Conservation (phyloP, 2,329 filamentous ascomycete genomes). For the Trichoderma sp. region DNA sequence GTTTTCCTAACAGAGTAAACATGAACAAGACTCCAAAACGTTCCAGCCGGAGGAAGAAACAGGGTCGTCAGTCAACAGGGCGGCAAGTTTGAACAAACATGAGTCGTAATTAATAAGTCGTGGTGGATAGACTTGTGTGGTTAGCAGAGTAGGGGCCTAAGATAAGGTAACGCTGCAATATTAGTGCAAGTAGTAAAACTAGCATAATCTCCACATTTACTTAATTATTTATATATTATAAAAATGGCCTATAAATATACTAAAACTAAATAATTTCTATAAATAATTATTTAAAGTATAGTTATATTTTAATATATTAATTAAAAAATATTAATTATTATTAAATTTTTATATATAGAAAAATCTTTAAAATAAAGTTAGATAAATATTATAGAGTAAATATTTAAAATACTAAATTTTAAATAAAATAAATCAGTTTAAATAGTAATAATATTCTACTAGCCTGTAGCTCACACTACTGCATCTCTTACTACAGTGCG, state of each 20-base stretch:
- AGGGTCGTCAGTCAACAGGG: not conserved
- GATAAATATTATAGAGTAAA: not conserved
- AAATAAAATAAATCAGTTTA: not conserved
- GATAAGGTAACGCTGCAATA: not conserved
- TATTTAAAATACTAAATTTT: not conserved
- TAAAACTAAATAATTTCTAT: too few relatives aligned
- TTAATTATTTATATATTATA: too few relatives aligned
- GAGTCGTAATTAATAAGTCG: conserved; percentile 16
- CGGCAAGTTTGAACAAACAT: not conserved
- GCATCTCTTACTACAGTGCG: too few relatives aligned
- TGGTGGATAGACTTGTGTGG: conserved; percentile 18
- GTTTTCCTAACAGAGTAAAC: not conserved
- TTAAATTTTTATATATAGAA: not conserved
- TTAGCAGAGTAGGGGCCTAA: conserved; percentile 23
- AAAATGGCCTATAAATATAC: too few relatives aligned
- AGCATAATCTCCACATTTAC: too few relatives aligned
- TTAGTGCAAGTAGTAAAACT: too few relatives aligned
- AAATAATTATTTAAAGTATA: too few relatives aligned
- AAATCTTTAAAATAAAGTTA: not conserved
- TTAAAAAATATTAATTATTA: not conserved
- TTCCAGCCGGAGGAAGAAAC: not conserved
- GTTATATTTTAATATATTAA: too few relatives aligned
- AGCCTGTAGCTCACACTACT: too few relatives aligned
- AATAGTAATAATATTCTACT: too few relatives aligned
- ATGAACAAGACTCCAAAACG: not conserved